phyloP scores from a whole-genome alignment of 1,139 yeast genomes.

The Magnusiomyces paraingens region DNA sequence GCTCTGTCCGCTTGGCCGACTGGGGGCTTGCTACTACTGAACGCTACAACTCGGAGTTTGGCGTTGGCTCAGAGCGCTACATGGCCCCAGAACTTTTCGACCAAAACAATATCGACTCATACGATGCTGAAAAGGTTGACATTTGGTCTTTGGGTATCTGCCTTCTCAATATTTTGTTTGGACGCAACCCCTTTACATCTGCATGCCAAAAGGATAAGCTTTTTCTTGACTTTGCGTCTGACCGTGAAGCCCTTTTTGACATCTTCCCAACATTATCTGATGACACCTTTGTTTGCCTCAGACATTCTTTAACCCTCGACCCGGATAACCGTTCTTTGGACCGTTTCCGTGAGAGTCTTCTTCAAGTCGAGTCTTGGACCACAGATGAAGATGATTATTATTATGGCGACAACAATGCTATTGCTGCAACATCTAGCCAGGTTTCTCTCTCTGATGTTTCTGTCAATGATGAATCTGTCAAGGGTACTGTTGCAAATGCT shows the following conservation, averaged over 20 bases:
- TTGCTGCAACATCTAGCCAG: not conserved
- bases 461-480: not conserved
- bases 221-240: constrained; percentile 78
- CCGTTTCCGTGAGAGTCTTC: constrained; percentile 54
- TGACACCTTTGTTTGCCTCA: constrained; percentile 76
- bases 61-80: constrained; percentile 89
- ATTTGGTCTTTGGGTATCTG: constrained; percentile 92
- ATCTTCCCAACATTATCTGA: constrained; percentile 85
- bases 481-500: not conserved
- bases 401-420: constrained; percentile 23
- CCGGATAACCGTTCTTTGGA: constrained; percentile 74
- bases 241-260: constrained; percentile 86
- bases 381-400: constrained; percentile 83
- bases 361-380: constrained; percentile 61
- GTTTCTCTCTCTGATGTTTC: constrained; percentile 6
- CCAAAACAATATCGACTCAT: constrained; percentile 46
- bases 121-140: constrained; percentile 84
- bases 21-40: constrained; percentile 86
- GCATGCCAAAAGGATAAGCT: constrained; percentile 83
- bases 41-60: constrained; percentile 64
- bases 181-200: constrained; percentile 77
- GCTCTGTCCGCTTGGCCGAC: constrained; percentile 75
- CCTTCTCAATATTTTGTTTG: constrained; percentile 77
- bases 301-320: constrained; percentile 74
- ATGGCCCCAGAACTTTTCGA: constrained; percentile 90